Conservation (phyloP, 108 stramenopile species). For the Cyclostephanos invisitatus region DNA sequence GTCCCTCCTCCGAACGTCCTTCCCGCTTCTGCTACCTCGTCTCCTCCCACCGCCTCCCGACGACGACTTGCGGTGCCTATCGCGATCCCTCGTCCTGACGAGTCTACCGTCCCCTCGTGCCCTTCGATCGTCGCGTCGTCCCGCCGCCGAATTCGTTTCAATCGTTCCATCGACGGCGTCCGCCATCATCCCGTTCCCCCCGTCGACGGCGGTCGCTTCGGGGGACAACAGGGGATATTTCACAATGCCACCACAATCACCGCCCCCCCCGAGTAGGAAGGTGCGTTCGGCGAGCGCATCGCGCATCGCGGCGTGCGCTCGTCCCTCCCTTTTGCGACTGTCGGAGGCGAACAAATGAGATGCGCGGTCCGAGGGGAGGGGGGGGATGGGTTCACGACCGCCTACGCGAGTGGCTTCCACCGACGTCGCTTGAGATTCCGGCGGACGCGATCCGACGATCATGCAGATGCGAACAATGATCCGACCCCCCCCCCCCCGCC, state of each 20-base stretch:
- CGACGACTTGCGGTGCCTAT: not conserved
- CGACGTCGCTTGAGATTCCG: too few species aligned
- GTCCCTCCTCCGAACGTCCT: not conserved
- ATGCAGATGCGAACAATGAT: too few species aligned
- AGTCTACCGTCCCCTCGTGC: not conserved
- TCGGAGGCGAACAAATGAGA: not conserved
- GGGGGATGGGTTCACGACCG: not conserved
- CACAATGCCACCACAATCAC: not conserved
- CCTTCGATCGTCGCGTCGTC: not conserved
- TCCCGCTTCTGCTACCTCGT: not conserved
- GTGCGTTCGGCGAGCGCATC: constrained; percentile 43
- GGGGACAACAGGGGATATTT: constrained; percentile 12
- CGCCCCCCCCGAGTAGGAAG: constrained; percentile 7
- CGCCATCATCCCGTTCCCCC: too few species aligned
- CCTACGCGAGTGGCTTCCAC: too few species aligned
- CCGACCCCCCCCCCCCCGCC: not conserved
- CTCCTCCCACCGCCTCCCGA: not conserved
- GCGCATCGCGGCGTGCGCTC: constrained; percentile 42
- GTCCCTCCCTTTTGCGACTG: constrained; percentile 15
- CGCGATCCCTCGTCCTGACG: not conserved
- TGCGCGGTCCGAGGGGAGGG: too few species aligned
- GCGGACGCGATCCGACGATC: not conserved
- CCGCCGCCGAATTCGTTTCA: not conserved
- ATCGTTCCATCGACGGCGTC: not conserved
- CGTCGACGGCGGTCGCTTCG: not conserved